Evolutionary conservation across 2,329 filamentous ascomycete species (phyloP), one percentile per base, ranked within the genome.

Genomic region (Lasiodiplodia gonubiensis): DNA sequence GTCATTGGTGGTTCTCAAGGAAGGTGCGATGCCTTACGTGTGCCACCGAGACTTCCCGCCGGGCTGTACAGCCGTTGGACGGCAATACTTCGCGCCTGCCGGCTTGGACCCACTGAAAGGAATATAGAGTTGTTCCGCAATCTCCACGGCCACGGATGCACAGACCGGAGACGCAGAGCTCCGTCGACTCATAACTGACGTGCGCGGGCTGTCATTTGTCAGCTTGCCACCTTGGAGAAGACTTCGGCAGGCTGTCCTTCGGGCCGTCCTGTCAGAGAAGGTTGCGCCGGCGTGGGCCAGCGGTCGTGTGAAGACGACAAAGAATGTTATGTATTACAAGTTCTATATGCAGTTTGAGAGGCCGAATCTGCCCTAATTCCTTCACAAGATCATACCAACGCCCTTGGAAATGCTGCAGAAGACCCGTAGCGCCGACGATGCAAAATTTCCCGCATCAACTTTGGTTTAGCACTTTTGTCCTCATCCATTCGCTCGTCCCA

Each of bases 401-500:
- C 59, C 59, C 12, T 39, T 30, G 33, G 7, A 51, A 51, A 63
- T 63, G 59, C 59, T 63, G 6, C n/a, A 51, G 11, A 37, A 6
- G 27, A 5, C n/a, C 59, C 46, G 18, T 37, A 35, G 35, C 59
- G 46, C 59, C 59, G 23, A 35, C 21, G 59, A 63, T 66, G 52
- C 52, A 27, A 16, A 25, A 27, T 25, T 37, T 16, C 52, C 42
- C 25, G n/a, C 27, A 18, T 35, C 39, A 48, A 53, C n/a, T 51
- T 39, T 30, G 33, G 14, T 67, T 67, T 70, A 96, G 80, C 70
- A 90, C 88, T 79, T 91, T 91, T 21, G 89, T 88, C 80, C 91
- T 91, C 88, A 95, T 93, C 93, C 92, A 96, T 78, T 96, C 93
- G 71, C 91, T 93, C 49, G 92, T 94, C 3, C 91, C 89, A 49